phyloP scores from a whole-genome alignment of 2,329 filamentous ascomycete genomes.

The Clarireedia monteithiana region DNA sequence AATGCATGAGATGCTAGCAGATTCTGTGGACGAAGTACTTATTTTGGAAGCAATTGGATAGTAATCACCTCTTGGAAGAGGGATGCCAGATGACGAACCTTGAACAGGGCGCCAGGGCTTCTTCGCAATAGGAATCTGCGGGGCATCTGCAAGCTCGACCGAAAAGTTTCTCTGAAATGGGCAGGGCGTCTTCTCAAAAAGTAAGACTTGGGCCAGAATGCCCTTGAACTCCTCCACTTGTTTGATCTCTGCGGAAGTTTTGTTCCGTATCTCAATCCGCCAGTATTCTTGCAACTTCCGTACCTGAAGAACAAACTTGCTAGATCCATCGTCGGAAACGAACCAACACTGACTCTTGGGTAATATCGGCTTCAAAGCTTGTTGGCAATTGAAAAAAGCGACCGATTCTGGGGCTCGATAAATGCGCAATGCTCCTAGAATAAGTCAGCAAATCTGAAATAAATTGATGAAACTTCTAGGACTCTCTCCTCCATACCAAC shows the following conservation, averaged over 20 bases:
- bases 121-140: constrained; percentile 56
- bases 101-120: constrained; percentile 57
- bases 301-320: constrained; percentile 78
- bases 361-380: constrained; percentile 76
- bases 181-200: constrained; percentile 82
- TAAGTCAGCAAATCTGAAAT: constrained; percentile 6
- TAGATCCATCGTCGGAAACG: constrained; percentile 64
- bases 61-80: constrained; percentile 7
- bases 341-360: constrained; percentile 92
- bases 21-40: neutral
- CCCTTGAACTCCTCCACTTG: constrained; percentile 60
- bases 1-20: constrained; percentile 2
- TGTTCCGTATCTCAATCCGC: constrained; percentile 75
- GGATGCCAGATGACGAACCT: constrained; percentile 11
- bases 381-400: constrained; percentile 79
- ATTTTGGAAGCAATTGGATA: constrained; percentile 9
- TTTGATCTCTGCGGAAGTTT: constrained; percentile 52
- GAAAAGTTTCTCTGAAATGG: constrained; percentile 75
- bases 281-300: constrained; percentile 72
- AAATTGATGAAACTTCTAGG: neutral
- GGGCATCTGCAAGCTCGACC: constrained; percentile 63
- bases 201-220: constrained; percentile 64
- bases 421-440: constrained; percentile 63
- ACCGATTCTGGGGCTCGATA: constrained; percentile 82
- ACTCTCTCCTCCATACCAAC: constrained; percentile 47